Percentiles rank a stretch among this genome's conserved stretches.
These are phyloP conservation scores for Albizia julibrissin DNA, from an alignment of 306 rosid genomes.

Conservation along the genomic window DNA sequence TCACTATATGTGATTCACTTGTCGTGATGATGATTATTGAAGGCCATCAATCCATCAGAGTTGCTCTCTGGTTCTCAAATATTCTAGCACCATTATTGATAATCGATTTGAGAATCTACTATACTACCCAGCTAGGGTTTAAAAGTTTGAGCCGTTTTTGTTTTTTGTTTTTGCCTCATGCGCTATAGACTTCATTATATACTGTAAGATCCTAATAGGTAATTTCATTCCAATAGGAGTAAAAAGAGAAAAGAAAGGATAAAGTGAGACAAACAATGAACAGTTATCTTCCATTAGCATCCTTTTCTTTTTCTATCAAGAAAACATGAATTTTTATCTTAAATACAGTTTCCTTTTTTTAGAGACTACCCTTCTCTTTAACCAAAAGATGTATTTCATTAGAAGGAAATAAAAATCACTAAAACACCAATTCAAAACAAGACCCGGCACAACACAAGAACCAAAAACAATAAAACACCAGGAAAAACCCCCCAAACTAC, in stretches of 20 bases:
- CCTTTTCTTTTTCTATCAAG: not conserved
- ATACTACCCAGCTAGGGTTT: not conserved
- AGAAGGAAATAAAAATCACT: not conserved
- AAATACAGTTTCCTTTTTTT: not conserved
- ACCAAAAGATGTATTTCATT: not conserved
- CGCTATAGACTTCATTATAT: not conserved
- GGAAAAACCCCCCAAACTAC: not conserved
- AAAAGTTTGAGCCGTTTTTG: not conserved
- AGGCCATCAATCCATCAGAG: slow-evolving; percentile 36
- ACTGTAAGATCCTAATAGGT: not conserved
- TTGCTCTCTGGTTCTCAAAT: slow-evolving; percentile 21
- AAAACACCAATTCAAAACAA: not conserved
- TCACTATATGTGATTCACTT: slow-evolving; percentile 34
- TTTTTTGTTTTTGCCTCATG: not conserved
- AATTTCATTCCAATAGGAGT: not conserved
- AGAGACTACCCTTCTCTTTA: not conserved
- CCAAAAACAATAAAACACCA: not conserved
- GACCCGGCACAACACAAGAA: not conserved
- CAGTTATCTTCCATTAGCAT: not conserved
- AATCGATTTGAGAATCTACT: not conserved
- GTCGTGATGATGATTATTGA: slow-evolving; percentile 40
- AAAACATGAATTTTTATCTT: not conserved
- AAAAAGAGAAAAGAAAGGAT: not conserved
- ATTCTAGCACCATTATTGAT: slow-evolving; percentile 14
- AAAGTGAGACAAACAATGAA: not conserved